Base-by-base conservation (phyloP, 2,329 filamentous ascomycete genomes). In the Diaporthe amygdali region DNA sequence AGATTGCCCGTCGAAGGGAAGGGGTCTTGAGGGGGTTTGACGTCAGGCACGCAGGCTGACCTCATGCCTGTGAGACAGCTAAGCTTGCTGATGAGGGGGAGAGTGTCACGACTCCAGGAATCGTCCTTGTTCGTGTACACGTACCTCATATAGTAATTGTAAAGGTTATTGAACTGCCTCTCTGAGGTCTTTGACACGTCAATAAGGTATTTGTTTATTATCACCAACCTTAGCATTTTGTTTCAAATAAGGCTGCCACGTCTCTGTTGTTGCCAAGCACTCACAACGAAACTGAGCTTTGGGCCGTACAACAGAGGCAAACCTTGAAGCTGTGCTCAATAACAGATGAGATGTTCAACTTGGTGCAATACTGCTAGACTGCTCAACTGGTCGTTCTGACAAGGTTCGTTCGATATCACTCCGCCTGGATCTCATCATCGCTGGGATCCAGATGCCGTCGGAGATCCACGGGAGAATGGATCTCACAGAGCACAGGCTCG, bases 231-330 rank as follows among this genome's bases (percentile, higher is more conserved):
- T n/a, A n/a, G n/a, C n/a, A n/a, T n/a, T 22, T 56, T 56, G 54
- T 56, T 56, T 39, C 54, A 56, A 56, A 34, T 56, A 56, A n/a
- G 54, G 54, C 54, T 56, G 54, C 34, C 32, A 39, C 32, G 34
- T 15, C 54, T 25, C 32, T 56, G 54, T 17, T 25, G 54, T 6
- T 17, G 34, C 54, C 22, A 56, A 39, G 34, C 7, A 7, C 32
- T 22, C 30, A 12, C 30, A 39, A 56, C 54, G 14, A 14, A n/a
- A n/a, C n/a, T 25, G 34, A 39, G 34, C 12, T 34, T 39, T 27
- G 54, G n/a, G n/a, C 22, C 3, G 15, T 15, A 4, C 12, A 14
- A 15, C 32, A 14, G 25, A 17, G 52, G 17, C 17, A n/a, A 12
- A 5, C 2, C 3, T 15, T n/a, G 9, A 20, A 8, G 15, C 22